Conservation (phyloP, 2,329 filamentous ascomycete genomes). For the Lachnellula suecica region DNA sequence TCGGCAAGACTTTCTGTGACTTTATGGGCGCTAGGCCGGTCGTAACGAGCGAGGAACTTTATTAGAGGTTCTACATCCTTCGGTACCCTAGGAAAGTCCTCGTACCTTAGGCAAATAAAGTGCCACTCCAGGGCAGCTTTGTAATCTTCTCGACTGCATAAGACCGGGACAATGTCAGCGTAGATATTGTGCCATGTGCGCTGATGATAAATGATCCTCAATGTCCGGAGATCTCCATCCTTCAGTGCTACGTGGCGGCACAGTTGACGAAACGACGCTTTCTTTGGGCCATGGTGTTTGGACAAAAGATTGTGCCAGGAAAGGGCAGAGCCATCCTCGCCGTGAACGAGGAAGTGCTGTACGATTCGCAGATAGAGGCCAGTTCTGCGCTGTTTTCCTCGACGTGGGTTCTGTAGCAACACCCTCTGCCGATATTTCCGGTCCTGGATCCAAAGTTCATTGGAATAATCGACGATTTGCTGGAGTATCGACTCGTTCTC, state of each 20-base stretch:
- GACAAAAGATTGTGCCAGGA: constrained; percentile 30
- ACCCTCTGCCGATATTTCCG: no score
- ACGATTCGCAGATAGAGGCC: constrained; percentile 45
- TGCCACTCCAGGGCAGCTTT: constrained; percentile 46
- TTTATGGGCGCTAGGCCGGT: constrained; percentile 22
- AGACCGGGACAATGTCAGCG: constrained; percentile 37
- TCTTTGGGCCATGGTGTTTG: constrained; percentile 31
- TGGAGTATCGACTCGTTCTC: constrained; percentile 33
- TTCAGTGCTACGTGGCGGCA: constrained; percentile 28
- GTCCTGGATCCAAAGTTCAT: constrained; percentile 35
- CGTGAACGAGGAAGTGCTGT: constrained; percentile 34
- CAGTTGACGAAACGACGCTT: constrained; percentile 35
- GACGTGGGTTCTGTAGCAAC: no score
- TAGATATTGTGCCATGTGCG: constrained; percentile 42
- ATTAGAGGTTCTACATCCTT: constrained; percentile 41
- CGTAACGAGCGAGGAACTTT: constrained; percentile 36
- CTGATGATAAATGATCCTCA: constrained; percentile 42
- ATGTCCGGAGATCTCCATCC: constrained; percentile 31
- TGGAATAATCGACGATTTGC: constrained; percentile 40
- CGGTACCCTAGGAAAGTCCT: constrained; percentile 41
- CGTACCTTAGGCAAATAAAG: constrained; percentile 37
- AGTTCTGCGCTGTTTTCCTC: constrained; percentile 32
- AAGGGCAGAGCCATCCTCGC: constrained; percentile 17
- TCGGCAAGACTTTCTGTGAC: constrained; percentile 26
- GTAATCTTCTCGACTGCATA: constrained; percentile 38